A percentile compares a stretch with the other conserved stretches of the same genome.
These are phyloP conservation scores for Chytridium lagenaria DNA, from an alignment of 371 early-diverging fungal species.

Conservation along the genomic window DNA sequence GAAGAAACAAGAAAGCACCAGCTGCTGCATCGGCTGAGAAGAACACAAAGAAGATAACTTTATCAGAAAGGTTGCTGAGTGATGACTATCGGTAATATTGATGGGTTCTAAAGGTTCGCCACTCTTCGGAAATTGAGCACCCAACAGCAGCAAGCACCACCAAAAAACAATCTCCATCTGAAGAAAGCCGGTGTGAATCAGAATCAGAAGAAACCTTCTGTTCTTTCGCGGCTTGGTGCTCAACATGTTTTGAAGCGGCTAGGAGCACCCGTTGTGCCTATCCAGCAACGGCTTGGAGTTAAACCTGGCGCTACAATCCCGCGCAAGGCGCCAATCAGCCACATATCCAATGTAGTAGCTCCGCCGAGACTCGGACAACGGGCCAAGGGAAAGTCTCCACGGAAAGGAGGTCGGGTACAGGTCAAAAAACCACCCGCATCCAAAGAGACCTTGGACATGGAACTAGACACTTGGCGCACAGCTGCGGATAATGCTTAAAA, in stretches of 20 bases:
- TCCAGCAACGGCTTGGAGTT: constrained; percentile 7
- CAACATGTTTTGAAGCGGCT: constrained; percentile 10
- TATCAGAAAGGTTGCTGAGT: neutral
- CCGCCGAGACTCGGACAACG: neutral
- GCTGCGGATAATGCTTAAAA: neutral
- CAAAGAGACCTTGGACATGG: neutral
- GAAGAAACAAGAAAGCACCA: neutral
- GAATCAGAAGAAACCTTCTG: neutral
- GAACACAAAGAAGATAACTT: neutral
- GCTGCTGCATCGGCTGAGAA: too few relatives aligned
- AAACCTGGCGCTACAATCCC: neutral
- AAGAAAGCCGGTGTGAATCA: neutral
- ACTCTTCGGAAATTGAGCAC: neutral
- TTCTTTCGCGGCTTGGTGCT: neutral
- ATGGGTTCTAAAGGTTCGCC: neutral
- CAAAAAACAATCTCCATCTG: neutral
- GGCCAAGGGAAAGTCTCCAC: constrained; percentile 1
- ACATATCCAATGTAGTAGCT: too few relatives aligned
- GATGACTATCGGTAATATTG: neutral
- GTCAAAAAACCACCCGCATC: neutral
- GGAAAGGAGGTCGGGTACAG: neutral
- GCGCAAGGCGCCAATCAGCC: too few relatives aligned
- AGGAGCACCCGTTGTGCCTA: constrained; percentile 2
- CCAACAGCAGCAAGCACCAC: neutral
- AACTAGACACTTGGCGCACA: neutral